Evolutionary conservation across 2,329 filamentous ascomycete genomes (phyloP).

Genomic region (Venturia oleaginea): DNA sequence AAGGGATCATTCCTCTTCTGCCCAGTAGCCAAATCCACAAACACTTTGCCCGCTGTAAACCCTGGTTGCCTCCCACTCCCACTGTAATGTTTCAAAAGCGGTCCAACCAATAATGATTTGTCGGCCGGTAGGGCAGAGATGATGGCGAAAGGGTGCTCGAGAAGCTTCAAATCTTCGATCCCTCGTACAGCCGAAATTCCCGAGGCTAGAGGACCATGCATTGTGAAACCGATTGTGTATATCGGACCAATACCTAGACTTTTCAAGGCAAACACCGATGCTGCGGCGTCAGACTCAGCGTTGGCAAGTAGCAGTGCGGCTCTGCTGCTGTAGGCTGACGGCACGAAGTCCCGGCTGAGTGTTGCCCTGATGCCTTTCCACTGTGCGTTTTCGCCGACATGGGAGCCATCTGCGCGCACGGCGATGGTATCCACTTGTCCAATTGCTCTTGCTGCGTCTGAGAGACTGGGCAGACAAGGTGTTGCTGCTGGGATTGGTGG

Average conservation of each 20-base stretch:
- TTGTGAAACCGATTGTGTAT: constrained; percentile 73
- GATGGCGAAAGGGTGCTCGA: constrained; percentile 73
- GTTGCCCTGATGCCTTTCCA: constrained; percentile 82
- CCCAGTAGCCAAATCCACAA: constrained; percentile 67
- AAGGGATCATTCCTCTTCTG: constrained; percentile 55
- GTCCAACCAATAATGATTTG: constrained; percentile 69
- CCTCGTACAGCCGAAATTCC: constrained; percentile 57
- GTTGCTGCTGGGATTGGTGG: constrained; percentile 52
- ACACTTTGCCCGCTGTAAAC: constrained; percentile 47
- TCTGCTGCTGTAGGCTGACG: constrained; percentile 68
- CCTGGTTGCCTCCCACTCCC: constrained; percentile 31
- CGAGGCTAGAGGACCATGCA: constrained; percentile 48
- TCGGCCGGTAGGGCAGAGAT: constrained; percentile 70
- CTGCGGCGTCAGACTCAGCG: constrained; percentile 65
- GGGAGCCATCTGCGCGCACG: constrained; percentile 37
- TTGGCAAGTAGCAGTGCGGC: constrained; percentile 68
- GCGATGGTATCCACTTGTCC: constrained; percentile 75
- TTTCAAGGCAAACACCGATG: constrained; percentile 68
- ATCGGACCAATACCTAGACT: constrained; percentile 69
- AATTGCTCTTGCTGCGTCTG: constrained; percentile 68
- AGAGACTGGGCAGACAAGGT: constrained; percentile 55
- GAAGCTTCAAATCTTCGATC: constrained; percentile 70
- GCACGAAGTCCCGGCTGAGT: constrained; percentile 70
- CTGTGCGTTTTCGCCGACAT: constrained; percentile 72
- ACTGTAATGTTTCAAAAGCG: constrained; percentile 64